These are phyloP conservation scores for Beauveria asiatica DNA, from an alignment of 2,329 filamentous ascomycete species.

Conservation along the genomic window DNA sequence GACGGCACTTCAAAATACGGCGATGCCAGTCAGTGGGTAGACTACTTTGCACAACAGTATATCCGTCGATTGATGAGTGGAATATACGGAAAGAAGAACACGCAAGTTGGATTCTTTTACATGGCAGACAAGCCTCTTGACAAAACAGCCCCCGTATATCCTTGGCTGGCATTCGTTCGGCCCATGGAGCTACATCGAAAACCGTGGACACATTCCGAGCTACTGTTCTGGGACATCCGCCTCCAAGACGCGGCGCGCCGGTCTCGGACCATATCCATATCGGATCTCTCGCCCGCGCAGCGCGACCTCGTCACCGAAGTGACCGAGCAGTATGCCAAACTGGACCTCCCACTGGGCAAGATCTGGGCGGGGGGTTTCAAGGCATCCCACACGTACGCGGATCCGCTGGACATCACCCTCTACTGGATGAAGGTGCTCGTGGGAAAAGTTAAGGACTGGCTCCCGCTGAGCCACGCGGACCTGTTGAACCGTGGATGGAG, in stretches of 20 bases:
- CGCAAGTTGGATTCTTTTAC: constrained; percentile 38
- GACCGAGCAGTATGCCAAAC: constrained; percentile 19
- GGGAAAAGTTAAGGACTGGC: constrained; percentile 21
- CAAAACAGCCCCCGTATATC: constrained; percentile 25
- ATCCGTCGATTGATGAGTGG: background rate
- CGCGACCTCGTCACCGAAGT: constrained; percentile 28
- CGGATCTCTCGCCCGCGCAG: constrained; percentile 38
- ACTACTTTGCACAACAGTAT: background rate
- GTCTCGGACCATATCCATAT: constrained; percentile 16
- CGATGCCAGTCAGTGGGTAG: background rate
- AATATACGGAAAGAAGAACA: constrained; percentile 13
- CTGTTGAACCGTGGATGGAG: constrained; percentile 32
- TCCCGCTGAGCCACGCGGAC: constrained; percentile 26
- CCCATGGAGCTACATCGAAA: constrained; percentile 29
- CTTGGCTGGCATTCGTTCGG: constrained; percentile 44
- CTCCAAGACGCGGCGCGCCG: constrained; percentile 20
- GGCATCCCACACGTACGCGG: constrained; percentile 14
- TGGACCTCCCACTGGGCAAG: constrained; percentile 24
- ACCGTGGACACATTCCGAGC: constrained; percentile 30
- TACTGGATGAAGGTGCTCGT: constrained; percentile 27
- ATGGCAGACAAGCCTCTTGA: constrained; percentile 27
- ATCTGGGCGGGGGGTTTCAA: constrained; percentile 39
- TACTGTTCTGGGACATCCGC: constrained; percentile 47
- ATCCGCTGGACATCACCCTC: constrained; percentile 36
- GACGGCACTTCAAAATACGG: background rate